phyloP scores from a whole-genome alignment of 176 grass and related monocot species.

The Aegilops longissima region DNA sequence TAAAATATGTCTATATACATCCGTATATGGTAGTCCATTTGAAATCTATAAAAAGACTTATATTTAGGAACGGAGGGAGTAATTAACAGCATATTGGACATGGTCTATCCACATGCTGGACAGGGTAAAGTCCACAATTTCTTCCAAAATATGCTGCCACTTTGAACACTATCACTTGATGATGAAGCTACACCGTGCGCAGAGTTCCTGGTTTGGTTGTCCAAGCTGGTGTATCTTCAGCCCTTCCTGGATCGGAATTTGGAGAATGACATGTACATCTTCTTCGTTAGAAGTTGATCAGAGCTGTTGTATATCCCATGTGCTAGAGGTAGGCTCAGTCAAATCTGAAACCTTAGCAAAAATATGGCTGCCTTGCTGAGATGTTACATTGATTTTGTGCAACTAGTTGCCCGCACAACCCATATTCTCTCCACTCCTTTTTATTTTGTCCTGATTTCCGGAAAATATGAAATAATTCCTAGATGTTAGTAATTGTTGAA shows the following conservation, averaged over 20 bases:
- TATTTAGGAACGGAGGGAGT: too few species aligned
- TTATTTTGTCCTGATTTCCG: neutral
- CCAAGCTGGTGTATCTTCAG: neutral
- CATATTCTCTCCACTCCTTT: neutral
- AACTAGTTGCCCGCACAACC: neutral
- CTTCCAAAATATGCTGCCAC: neutral
- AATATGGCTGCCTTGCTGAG: neutral
- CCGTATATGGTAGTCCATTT: too few species aligned
- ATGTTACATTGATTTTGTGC: neutral
- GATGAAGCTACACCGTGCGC: neutral
- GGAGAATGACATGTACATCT: neutral
- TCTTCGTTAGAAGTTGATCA: neutral
- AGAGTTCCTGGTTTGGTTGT: neutral
- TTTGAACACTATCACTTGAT: neutral
- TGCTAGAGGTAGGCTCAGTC: neutral
- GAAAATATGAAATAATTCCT: neutral
- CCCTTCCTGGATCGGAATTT: neutral
- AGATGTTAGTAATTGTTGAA: too few species aligned
- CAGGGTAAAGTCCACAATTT: neutral
- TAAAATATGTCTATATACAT: too few species aligned
- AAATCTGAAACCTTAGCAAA: neutral
- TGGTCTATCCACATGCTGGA: too few species aligned
- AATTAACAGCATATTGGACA: too few species aligned
- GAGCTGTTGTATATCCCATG: neutral
- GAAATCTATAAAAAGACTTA: too few species aligned